Evolutionary conservation across 1,139 yeast genomes (phyloP).

Genomic region (Taiozyma sp.): DNA sequence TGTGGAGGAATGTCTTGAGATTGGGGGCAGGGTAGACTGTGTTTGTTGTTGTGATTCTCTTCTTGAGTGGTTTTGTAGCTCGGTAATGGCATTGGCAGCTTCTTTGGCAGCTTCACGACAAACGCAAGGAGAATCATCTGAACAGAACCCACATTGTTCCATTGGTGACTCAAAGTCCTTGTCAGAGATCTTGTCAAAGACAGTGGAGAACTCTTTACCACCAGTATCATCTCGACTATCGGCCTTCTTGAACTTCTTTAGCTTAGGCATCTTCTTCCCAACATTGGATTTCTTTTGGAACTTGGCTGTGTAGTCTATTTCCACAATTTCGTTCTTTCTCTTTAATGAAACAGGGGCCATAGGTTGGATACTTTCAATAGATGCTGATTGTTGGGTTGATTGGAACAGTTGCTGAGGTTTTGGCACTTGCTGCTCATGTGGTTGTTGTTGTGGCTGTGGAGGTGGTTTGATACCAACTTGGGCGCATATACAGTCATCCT

Average conservation of each 20-base stretch:
- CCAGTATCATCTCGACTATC: conserved; percentile 7
- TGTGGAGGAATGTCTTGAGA: conserved; percentile 21
- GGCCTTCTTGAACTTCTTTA: conserved; percentile 17
- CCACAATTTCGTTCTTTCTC: conserved; percentile 31
- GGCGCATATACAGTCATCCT: conserved; percentile 70
- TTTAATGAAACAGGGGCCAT: conserved; percentile 58
- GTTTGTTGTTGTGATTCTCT: conserved; percentile 12
- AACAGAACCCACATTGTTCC: conserved; percentile 89
- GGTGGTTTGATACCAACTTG: conserved; percentile 48
- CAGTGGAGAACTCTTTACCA: conserved; percentile 21
- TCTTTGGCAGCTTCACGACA: conserved; percentile 81
- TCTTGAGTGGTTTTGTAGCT: conserved; percentile 21
- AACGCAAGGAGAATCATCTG: conserved; percentile 89
- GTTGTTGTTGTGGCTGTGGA: conserved; percentile 9
- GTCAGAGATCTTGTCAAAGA: conserved; percentile 29
- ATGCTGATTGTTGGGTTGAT: background rate
- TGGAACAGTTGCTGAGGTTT: background rate
- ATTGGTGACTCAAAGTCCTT: conserved; percentile 41
- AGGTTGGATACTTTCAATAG: conserved; percentile 43
- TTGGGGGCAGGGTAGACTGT: conserved; percentile 22
- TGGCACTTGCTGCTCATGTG: background rate
- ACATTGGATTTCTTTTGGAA: conserved; percentile 27
- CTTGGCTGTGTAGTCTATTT: conserved; percentile 51
- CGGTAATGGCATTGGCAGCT: conserved; percentile 25
- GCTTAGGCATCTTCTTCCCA: conserved; percentile 21